Evolutionary conservation across 2,329 filamentous ascomycete genomes (phyloP), one percentile per base, ranked within the genome.

Genomic region (Niveomyces coronatus): DNA sequence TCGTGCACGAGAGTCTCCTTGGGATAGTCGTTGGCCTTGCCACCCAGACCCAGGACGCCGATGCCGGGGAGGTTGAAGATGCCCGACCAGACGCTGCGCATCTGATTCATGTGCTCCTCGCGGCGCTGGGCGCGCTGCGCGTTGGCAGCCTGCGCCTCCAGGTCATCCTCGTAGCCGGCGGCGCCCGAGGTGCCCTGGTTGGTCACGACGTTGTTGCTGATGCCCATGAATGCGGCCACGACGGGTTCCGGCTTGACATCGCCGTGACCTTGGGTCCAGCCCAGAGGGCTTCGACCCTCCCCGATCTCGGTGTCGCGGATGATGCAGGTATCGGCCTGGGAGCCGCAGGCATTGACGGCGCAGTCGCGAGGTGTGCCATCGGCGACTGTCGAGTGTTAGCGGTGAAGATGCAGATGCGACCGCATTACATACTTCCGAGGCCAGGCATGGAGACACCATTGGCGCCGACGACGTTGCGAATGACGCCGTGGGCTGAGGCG

Each of bases 321-420:
- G 61, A 79, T 76, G 53, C 74, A 65, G 22, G 76, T 79, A 52
- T 79, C 76, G 45, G 65, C 70, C 54, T 79, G 68, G 19, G 74
- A 64, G 41, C 75, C 75, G 52, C 74, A 79, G 20, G 50, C 47
- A 44, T 72, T 70, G 44, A 60, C 60, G 36, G 68, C 61, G 53
- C 74, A 79, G 58, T 79, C 72, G 51, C 75, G 72, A 34, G 74
- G 75, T 45, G 74, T 78, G 46, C 73, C 74, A 42, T 79, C 74
- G 35, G 61, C 60, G 47, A 78, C 70, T 62, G 19, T 4, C 1
- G 13, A n/a, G 3, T n/a, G 23, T 39, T 7, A 39, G 30, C n/a
- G n/a, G n/a, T n/a, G n/a, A 13, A 3, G 9, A 26, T 27, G 2
- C 6, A 14, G 4, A 8, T 7, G 10, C 19, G 19, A 18, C 6